Base-by-base conservation (phyloP, 2,329 filamentous ascomycete species). In the Zopfia rhizophila region DNA sequence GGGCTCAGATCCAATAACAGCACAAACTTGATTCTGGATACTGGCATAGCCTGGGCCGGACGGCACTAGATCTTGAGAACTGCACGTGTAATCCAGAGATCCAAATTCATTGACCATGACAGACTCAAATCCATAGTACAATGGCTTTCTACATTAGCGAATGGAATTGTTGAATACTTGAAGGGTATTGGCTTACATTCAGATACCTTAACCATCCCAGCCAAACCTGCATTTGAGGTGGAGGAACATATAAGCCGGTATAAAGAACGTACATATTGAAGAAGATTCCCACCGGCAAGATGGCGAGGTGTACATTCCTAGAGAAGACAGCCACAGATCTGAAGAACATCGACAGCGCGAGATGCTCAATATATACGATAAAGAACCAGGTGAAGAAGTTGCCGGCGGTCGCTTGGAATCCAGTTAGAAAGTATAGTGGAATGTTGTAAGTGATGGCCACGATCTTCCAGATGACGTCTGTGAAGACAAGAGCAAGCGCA, bases 341-440 rank as follows among this genome's bases (percentile, higher is more conserved):
- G 82, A 95, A 95, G 52, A 93, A 81, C 85, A 91, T 92, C 33
- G 88, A 91, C 89, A 94, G 94, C 53, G 83, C 80, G 61, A 96
- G 58, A 0, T 89, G 89, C 1, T 85, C 85, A 46, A 81, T 68
- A 72, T 93, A 90, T 2, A 85, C 87, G 64, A 93, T 82, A 38
- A 96, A 77, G 46, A 91, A 72, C 80, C 90, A 96, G 74, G 91
- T 88, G 79, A 96, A 96, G 78, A 94, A 96, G 0, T 86, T 74
- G 2, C 86, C 88, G 0, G 89, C 77, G 52, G 87, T 85, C 39
- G 90, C 82, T 43, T 88, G 83, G 21, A 97, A 76, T 54, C 91
- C 88, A 0, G 89, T 88, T 84, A 97, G 87, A 72, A 96, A 96
- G 75, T 96, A 96, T 3, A 96, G 73, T 1, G 84, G 80, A 22